Evolutionary conservation across 306 rosid species (phyloP), one percentile per base, ranked within the genome.

Genomic region (Senna tora): DNA sequence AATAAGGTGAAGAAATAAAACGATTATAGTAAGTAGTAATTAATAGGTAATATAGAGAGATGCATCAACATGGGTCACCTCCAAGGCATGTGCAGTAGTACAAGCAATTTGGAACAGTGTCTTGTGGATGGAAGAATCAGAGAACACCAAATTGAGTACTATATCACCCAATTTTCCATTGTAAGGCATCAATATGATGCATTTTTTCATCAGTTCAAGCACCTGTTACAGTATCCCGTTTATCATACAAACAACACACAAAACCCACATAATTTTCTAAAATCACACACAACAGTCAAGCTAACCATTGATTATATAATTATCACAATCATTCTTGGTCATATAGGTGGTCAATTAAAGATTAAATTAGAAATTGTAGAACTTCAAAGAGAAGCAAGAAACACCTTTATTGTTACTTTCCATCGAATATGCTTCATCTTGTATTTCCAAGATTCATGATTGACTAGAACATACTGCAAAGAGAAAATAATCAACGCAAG

Each of bases 391-490:
- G 68, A 77, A 55, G 20, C 42, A 65, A 73, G 75, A 38, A 67
- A 74, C 71, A 94, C 97, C 98, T 94, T 94, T 76, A 87, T 71
- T 64, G 96, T 91, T 57, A 91, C 79, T 82, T 79, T 87, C 96
- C 95, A 94, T 71, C 91, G 90, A 77, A 79, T 83, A 70, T 91
- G 89, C 83, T 87, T 91, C 56, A 76, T 80, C 72, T 79, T 94
- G 89, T 87, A 94, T 78, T 87, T 91, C 97, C 98, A 91, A 72
- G 81, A 84, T 77, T 86, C 92, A 28, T 94, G 96, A 83, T 89
- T 94, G 69, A 89, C 91, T 21, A 91, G 82, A 72, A 91, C 84
- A 87, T 87, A 89, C 79, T 94, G 98, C 69, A 91, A 73, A 25
- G 88, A 91, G 87, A 94, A 90, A 75, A 85, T 87, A 72, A 89